Evolutionary conservation across 129 eudicot species (phyloP).

Genomic region (Chrysanthemum lavandulifolium): DNA sequence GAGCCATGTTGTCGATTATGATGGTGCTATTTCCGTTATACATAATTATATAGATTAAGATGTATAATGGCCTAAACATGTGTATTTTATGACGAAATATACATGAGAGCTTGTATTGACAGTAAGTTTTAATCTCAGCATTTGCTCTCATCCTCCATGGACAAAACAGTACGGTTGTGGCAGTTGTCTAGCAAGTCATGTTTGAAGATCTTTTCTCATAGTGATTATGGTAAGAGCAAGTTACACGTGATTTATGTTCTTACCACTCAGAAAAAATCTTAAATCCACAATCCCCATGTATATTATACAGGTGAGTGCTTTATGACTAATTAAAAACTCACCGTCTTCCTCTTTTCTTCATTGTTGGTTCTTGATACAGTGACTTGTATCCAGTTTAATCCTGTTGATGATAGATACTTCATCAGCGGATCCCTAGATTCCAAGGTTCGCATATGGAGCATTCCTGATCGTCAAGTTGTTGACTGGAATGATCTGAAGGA

Average conservation of each 20-base stretch:
- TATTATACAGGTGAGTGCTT: neutral
- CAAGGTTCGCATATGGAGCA: slow-evolving; percentile 99
- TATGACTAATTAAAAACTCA: neutral
- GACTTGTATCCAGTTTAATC: slow-evolving; percentile 99
- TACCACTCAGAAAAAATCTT: slow-evolving; percentile 2
- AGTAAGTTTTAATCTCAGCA: slow-evolving; percentile 47
- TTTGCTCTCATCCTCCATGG: slow-evolving; percentile 98
- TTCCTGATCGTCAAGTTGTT: slow-evolving; percentile 96
- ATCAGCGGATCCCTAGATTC: slow-evolving; percentile 96
- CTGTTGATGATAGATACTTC: slow-evolving; percentile 90
- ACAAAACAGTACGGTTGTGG: slow-evolving; percentile 97
- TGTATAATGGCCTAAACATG: neutral
- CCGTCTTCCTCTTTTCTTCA: neutral
- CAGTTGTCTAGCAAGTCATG: slow-evolving; percentile 84
- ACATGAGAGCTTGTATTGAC: slow-evolving; percentile 1
- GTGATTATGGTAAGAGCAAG: slow-evolving; percentile 80
- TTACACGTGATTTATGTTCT: neutral
- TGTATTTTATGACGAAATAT: slow-evolving; percentile 14
- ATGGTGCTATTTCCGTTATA: neutral
- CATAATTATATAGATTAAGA: neutral
- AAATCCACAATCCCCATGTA: no score
- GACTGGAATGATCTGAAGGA: slow-evolving; percentile 98
- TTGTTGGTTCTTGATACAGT: slow-evolving; percentile 51
- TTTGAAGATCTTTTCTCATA: slow-evolving; percentile 91
- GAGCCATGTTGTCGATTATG: neutral